A percentile compares a stretch with the other conserved stretches of the same genome.
phyloP scores from a whole-genome alignment of 768 basidiomycete genomes.

The Mycena alexandri region DNA sequence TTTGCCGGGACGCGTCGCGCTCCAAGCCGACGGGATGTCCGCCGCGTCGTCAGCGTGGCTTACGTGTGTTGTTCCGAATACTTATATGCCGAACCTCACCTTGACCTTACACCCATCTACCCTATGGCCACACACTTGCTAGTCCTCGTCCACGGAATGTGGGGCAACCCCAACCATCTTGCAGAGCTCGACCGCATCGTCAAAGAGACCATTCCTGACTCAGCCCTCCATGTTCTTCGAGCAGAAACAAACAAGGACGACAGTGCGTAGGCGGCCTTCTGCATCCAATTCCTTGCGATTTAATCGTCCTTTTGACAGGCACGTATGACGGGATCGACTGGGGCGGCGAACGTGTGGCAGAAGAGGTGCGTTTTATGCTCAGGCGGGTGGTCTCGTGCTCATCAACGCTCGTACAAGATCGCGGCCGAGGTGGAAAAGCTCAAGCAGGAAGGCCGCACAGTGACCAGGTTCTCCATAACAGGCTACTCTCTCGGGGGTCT shows the following conservation, averaged over 20 bases:
- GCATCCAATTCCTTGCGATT: neutral
- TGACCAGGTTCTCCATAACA: conserved; percentile 78
- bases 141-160: conserved; percentile 78
- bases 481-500: conserved; percentile 90
- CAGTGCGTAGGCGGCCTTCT: conserved; percentile 51
- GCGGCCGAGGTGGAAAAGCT: conserved; percentile 66
- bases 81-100: too few relatives aligned
- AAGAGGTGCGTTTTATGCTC: conserved; percentile 65
- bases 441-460: conserved; percentile 63
- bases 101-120: too few relatives aligned
- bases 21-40: too few relatives aligned
- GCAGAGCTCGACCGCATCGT: conserved; percentile 68
- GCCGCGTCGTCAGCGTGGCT: too few relatives aligned
- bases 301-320: conserved; percentile 25
- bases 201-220: conserved; percentile 56
- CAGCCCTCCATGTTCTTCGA: conserved; percentile 70
- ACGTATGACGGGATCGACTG: conserved; percentile 83
- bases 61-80: too few relatives aligned
- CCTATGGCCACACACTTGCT: neutral
- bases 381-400: conserved; percentile 33
- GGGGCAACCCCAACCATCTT: conserved; percentile 82
- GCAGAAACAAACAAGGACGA: conserved; percentile 75
- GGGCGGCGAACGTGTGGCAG: conserved; percentile 78
- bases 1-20: too few relatives aligned
- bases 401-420: conserved; percentile 56